Evolutionary conservation across 139 green algal genomes (phyloP).

Genomic region (Auxenochlorella pyrenoidosa): DNA sequence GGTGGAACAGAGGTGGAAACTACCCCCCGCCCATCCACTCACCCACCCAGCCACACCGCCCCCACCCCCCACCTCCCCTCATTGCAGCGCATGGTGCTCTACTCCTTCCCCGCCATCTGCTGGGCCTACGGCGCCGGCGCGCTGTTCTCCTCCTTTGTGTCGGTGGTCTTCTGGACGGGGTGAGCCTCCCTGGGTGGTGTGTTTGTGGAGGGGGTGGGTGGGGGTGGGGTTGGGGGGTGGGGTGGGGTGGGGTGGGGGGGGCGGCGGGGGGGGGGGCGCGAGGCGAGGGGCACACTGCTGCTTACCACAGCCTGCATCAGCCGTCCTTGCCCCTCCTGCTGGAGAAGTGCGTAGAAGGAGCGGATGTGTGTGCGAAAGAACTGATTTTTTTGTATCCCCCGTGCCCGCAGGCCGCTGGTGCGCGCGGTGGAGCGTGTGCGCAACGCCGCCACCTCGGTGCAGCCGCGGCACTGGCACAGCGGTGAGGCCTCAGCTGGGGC

Average conservation of each 20-base stretch:
- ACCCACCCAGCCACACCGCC: neutral
- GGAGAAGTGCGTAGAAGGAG: too few species aligned
- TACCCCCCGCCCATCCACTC: too few species aligned
- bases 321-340: too few species aligned
- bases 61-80: neutral
- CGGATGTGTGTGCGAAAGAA: too few species aligned
- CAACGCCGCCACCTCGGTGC: constrained; percentile 26
- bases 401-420: constrained; percentile 30
- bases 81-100: constrained; percentile 17
- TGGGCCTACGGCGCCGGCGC: constrained; percentile 86
- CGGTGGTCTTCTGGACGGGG: constrained; percentile 81
- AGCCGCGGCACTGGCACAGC: constrained; percentile 27
- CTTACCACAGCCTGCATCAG: too few species aligned
- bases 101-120: constrained; percentile 70
- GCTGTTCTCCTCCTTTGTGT: constrained; percentile 77
- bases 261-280: too few species aligned
- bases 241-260: too few species aligned
- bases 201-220: neutral
- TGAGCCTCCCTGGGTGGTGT: too few species aligned
- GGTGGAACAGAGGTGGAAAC: too few species aligned
- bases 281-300: too few species aligned
- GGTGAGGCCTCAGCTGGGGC: neutral
- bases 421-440: constrained; percentile 28
- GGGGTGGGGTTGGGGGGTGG: too few species aligned
- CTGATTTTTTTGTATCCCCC: too few species aligned